Percentiles rank a stretch among this genome's conserved stretches.
These are phyloP conservation scores for Musa itinerans DNA, from an alignment of 176 grass and related monocot genomes.

Conservation along the genomic window DNA sequence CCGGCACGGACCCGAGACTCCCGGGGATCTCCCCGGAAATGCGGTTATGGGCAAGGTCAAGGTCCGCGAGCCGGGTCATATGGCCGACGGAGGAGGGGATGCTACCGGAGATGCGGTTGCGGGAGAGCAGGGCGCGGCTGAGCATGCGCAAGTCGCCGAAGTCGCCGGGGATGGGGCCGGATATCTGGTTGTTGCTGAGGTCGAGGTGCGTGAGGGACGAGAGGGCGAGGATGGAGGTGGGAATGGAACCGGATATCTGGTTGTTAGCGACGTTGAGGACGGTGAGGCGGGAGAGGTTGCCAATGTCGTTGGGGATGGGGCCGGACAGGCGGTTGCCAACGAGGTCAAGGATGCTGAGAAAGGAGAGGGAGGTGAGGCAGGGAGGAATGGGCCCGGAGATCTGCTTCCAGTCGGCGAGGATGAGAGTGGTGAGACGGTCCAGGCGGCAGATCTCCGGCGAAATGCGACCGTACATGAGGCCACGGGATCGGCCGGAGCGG, in stretches of 20 bases:
- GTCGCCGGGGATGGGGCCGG: constrained; percentile 39
- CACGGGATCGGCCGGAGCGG: constrained; percentile 41
- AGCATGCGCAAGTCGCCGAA: constrained; percentile 58
- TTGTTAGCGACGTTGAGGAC: constrained; percentile 95
- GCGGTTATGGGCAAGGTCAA: constrained; percentile 75
- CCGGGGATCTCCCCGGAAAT: constrained; percentile 47
- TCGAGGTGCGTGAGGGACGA: constrained; percentile 71
- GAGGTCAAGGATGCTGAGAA: constrained; percentile 79
- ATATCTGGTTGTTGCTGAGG: constrained; percentile 67
- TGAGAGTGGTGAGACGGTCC: constrained; percentile 48
- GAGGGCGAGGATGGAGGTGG: constrained; percentile 36
- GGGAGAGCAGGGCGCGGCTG: constrained; percentile 64
- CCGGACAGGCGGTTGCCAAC: constrained; percentile 65
- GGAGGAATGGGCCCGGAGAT: constrained; percentile 60
- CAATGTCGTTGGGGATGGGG: constrained; percentile 44
- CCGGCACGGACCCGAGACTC: constrained; percentile 28
- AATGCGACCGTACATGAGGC: constrained; percentile 86
- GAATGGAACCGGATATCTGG: constrained; percentile 44
- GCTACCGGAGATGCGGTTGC: constrained; percentile 59
- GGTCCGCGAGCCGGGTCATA: constrained; percentile 63
- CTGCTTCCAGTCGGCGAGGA: constrained; percentile 92
- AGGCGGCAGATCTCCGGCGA: constrained; percentile 71
- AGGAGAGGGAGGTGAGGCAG: constrained; percentile 50
- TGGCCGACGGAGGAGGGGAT: constrained; percentile 47
- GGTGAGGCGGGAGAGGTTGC: constrained; percentile 53